These are phyloP conservation scores for Hippophae tibetana DNA, from an alignment of 306 rosid genomes.

Conservation along the genomic window DNA sequence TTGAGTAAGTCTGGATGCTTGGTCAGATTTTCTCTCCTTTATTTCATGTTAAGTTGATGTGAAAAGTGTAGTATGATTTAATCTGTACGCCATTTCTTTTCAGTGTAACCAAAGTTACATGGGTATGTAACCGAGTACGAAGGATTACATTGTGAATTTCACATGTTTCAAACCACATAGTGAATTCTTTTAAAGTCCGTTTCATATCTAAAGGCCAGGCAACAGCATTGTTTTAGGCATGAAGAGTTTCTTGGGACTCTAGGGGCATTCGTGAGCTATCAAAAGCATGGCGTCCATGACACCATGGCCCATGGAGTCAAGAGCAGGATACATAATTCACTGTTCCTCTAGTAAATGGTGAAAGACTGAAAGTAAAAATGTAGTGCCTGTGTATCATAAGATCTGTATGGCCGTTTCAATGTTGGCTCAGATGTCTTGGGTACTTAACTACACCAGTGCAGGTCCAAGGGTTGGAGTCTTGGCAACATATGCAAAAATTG, in stretches of 20 bases:
- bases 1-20: no score
- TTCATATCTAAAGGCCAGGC: conserved; percentile 94
- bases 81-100: no score
- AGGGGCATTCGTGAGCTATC: conserved; percentile 76
- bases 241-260: conserved; percentile 96
- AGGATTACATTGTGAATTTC: no score
- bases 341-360: conserved; percentile 29
- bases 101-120: no score
- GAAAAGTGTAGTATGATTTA: no score
- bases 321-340: conserved; percentile 30
- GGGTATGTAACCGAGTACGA: no score
- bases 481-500: conserved; percentile 8
- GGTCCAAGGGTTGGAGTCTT: conserved; percentile 9
- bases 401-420: conserved; percentile 3
- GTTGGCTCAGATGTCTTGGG: conserved; percentile 11
- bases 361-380: conserved; percentile 67
- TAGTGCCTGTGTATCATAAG: conserved; percentile 46
- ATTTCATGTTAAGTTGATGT: no score
- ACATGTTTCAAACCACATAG: no score
- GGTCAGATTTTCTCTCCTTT: no score
- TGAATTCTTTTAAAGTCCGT: not conserved
- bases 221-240: conserved; percentile 70
- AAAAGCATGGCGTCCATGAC: conserved; percentile 37
- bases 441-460: conserved; percentile 25
- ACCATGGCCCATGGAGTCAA: no score